Evolutionary conservation across 495 filamentous ascomycete species (phyloP).

Genomic region (Physcia stellaris): DNA sequence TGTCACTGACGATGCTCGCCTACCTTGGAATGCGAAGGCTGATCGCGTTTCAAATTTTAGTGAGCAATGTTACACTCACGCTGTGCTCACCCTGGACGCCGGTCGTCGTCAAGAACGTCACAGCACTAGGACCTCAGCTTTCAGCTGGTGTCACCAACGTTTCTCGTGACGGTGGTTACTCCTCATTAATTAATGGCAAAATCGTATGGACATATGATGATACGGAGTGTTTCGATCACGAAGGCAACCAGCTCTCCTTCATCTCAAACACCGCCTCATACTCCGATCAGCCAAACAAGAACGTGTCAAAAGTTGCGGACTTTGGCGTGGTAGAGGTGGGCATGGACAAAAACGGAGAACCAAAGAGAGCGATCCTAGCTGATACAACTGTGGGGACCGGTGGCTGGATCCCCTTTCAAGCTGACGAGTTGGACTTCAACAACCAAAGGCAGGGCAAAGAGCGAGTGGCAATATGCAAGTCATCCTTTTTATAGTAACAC

Average conservation of each 20-base stretch:
- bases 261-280: conserved; percentile 19
- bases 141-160: conserved; percentile 12
- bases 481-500: too few species aligned
- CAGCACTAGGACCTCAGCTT: conserved; percentile 13
- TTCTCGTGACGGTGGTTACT: conserved; percentile 19
- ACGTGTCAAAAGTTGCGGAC: conserved; percentile 13
- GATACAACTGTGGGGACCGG: conserved; percentile 14
- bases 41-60: not conserved
- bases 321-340: conserved; percentile 17
- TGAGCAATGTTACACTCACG: not conserved
- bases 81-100: conserved; percentile 8
- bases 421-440: conserved; percentile 18
- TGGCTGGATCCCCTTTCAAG: conserved; percentile 17
- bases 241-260: conserved; percentile 17
- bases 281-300: conserved; percentile 2
- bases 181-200: conserved; percentile 13
- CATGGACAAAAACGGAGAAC: conserved; percentile 11
- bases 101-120: conserved; percentile 15
- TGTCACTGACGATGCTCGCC: too few species aligned
- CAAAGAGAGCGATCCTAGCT: conserved; percentile 15
- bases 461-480: conserved; percentile 18
- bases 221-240: conserved; percentile 15
- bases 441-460: conserved; percentile 14
- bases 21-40: too few species aligned
- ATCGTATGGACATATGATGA: conserved; percentile 21